These are phyloP conservation scores for Yarrowia divulgata DNA, from an alignment of 805 yeast species.

Conservation along the genomic window DNA sequence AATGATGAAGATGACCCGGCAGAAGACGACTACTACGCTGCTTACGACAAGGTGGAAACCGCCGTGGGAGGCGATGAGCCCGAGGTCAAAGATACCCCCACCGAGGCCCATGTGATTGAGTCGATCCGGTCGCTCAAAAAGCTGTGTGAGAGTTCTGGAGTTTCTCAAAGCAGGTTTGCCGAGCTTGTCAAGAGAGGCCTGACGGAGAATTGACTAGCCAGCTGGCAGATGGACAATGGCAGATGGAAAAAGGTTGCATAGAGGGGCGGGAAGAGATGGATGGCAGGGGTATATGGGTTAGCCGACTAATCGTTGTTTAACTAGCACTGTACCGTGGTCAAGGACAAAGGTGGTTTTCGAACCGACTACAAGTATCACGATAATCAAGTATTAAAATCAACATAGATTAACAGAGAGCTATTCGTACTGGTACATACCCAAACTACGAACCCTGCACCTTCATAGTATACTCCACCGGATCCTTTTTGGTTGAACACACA, in stretches of 20 bases:
- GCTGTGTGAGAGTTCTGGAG: constrained; percentile 17
- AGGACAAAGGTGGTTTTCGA: no score
- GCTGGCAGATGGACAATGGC: constrained; percentile 12
- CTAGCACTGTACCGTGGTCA: no score
- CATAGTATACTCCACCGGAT: no score
- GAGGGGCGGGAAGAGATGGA: background rate
- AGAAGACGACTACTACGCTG: constrained; percentile 43
- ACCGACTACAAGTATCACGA: no score
- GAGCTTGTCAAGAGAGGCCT: constrained; percentile 29
- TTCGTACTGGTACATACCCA: no score
- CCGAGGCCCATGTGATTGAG: constrained; percentile 20
- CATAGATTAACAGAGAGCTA: no score
- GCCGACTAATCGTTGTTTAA: no score
- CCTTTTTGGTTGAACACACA: no score
- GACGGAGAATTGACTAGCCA: constrained; percentile 4
- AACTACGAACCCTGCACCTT: no score
- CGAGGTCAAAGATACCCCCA: constrained; percentile 1
- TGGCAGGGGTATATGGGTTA: no score
- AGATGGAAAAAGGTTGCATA: constrained; percentile 21
- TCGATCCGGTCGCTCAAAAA: constrained; percentile 15
- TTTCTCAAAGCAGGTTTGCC: constrained; percentile 19
- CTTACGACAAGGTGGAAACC: constrained; percentile 38
- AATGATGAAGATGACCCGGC: background rate
- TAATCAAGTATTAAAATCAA: no score
- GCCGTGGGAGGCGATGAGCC: constrained; percentile 26